Base-by-base conservation (phyloP, 2,329 filamentous ascomycete genomes). In the Colletotrichum sidae region DNA sequence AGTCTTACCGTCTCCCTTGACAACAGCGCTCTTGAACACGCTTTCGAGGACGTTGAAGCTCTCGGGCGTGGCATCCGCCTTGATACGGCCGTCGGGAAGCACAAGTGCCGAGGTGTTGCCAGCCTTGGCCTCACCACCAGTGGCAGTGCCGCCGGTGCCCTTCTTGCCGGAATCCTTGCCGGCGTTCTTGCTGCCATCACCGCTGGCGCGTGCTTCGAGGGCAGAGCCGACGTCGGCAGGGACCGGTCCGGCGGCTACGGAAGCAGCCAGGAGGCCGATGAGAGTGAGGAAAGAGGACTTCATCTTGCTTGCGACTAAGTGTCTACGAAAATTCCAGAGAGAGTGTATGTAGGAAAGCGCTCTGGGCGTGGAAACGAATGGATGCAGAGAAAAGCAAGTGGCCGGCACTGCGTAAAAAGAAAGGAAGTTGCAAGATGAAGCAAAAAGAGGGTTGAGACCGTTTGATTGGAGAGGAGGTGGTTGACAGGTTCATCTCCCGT, bases 21-120 rank as follows among this genome's bases (percentile, higher is more conserved):
- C 69, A 13, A 70, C 70, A n/a, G 69, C 70, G 33, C 69, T 69
- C 60, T 72, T 72, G 65, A 71, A 72, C 6, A 65, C 62, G 17
- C 64, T 68, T 17, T 50, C 68, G 1, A 70, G 49, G 6, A 70
- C 68, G 49, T 71, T 70, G 69, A 72, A 72, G 51, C 61, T 66
- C 38, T 64, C 64, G 12, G 65, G 39, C 1, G 62, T 65, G 1
- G 67, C 69, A 34, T 65, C 65, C n/a, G 66, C 58, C 34, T 55
- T 58, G 62, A 70, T 70, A 25, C 69, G 68, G 5, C 69, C 69
- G 34, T 69, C 69, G 5, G 69, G 69, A 10, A 70, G 51, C 25
- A 70, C 69, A 15, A 61, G 59, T 35, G 61, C 61, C 6, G 56
- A 17, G 3, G 50, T 47, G 25, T 52, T 53, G 7, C 49, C 42